Conservation (phyloP, 768 basidiomycete genomes). For the Suillus fuscotomentosus region DNA sequence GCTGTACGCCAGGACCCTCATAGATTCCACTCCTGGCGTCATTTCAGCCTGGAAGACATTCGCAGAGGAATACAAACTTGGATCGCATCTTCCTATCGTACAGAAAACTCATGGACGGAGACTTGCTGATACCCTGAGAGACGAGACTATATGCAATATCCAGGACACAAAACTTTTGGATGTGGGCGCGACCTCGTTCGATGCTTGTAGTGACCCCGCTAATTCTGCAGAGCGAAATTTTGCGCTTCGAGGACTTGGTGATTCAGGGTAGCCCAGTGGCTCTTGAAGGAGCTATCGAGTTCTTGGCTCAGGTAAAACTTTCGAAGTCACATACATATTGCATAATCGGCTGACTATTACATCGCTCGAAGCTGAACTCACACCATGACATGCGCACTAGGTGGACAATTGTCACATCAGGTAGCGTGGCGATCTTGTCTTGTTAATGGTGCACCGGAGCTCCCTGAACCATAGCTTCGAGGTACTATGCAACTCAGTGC, state of each 20-base stretch:
- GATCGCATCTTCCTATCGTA: slow-evolving; percentile 49
- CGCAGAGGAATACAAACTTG: slow-evolving; percentile 53
- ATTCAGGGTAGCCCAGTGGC: slow-evolving; percentile 53
- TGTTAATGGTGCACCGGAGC: neutral
- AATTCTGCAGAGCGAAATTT: slow-evolving; percentile 54
- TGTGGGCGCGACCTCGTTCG: slow-evolving; percentile 40
- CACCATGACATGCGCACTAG: slow-evolving; percentile 18
- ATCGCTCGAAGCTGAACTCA: slow-evolving; percentile 17
- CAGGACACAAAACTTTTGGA: slow-evolving; percentile 52
- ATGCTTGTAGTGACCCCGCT: neutral
- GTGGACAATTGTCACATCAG: slow-evolving; percentile 88
- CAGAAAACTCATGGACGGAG: slow-evolving; percentile 75
- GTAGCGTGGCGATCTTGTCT: slow-evolving; percentile 27
- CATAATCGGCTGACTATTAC: neutral
- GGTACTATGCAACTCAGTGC: slow-evolving; percentile 65
- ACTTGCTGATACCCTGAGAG: slow-evolving; percentile 70
- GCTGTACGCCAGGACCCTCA: slow-evolving; percentile 50
- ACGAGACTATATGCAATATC: slow-evolving; percentile 54
- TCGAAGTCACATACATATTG: neutral
- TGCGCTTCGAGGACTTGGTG: slow-evolving; percentile 78
- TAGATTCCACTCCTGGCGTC: slow-evolving; percentile 87
- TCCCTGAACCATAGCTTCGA: slow-evolving; percentile 53
- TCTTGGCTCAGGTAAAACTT: slow-evolving; percentile 52
- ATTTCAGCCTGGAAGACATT: slow-evolving; percentile 74
- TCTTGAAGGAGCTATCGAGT: slow-evolving; percentile 61